These are phyloP conservation scores for Colletotrichum acutatum DNA, from an alignment of 2,329 filamentous ascomycete species.

Conservation along the genomic window DNA sequence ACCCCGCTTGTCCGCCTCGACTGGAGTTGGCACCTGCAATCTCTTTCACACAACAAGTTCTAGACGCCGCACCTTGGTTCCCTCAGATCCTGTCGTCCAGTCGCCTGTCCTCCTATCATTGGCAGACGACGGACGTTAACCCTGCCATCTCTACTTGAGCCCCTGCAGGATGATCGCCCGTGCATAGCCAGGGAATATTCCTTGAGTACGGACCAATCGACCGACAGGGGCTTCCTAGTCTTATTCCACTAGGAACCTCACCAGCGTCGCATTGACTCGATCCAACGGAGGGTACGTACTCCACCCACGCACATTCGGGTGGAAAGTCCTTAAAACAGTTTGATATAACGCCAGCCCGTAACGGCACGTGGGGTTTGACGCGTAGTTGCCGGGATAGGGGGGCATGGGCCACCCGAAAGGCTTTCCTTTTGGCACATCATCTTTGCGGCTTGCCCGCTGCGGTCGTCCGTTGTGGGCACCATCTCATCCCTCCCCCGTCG, in stretches of 20 bases:
- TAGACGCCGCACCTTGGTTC: background rate
- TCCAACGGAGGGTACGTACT: background rate
- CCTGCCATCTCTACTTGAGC: background rate
- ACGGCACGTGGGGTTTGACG: slow-evolving; percentile 28
- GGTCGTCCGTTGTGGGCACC: background rate
- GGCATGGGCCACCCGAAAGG: background rate
- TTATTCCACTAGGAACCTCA: background rate
- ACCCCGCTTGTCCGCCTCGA: background rate
- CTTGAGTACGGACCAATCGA: background rate
- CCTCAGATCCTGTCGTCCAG: background rate
- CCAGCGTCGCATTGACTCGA: slow-evolving; percentile 17
- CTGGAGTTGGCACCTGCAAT: slow-evolving; percentile 8
- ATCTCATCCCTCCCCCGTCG: no score
- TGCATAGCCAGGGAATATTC: slow-evolving; percentile 18
- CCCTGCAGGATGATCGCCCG: slow-evolving; percentile 17
- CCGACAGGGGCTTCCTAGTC: slow-evolving; percentile 12
- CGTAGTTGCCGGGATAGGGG: slow-evolving; percentile 16
- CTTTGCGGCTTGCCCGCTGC: background rate
- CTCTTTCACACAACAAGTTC: slow-evolving; percentile 11
- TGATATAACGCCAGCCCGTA: slow-evolving; percentile 16
- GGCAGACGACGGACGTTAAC: background rate
- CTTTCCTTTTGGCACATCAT: background rate
- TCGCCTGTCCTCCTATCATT: background rate
- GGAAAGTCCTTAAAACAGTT: slow-evolving; percentile 19
- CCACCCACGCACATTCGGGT: slow-evolving; percentile 3